Evolutionary conservation across 2,329 filamentous ascomycete genomes (phyloP).

Genomic region (Clonostachys rosea): DNA sequence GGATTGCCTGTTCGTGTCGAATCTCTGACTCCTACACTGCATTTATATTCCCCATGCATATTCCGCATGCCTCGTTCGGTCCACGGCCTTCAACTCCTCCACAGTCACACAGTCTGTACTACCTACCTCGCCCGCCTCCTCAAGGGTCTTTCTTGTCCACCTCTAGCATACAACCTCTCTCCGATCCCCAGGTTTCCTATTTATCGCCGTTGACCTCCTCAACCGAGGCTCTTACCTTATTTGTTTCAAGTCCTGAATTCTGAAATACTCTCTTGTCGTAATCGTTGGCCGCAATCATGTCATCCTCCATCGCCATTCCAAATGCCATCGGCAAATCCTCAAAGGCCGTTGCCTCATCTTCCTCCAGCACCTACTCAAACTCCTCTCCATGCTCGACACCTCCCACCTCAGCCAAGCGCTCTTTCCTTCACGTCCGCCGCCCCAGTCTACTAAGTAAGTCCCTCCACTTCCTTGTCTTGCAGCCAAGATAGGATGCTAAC

Average conservation of each 20-base stretch:
- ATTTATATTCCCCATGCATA: too few relatives aligned
- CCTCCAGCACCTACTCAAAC: conserved; percentile 34
- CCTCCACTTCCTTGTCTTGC: background rate
- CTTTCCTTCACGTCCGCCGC: conserved; percentile 48
- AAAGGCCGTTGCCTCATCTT: conserved; percentile 39
- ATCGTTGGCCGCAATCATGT: conserved; percentile 36
- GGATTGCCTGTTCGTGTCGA: too few relatives aligned
- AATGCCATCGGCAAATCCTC: conserved; percentile 28
- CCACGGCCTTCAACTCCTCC: too few relatives aligned
- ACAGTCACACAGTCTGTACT: too few relatives aligned
- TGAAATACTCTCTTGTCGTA: background rate
- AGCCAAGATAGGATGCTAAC: background rate
- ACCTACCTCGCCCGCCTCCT: too few relatives aligned
- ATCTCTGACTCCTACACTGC: too few relatives aligned
- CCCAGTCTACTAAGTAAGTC: conserved; percentile 57
- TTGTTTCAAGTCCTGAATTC: background rate
- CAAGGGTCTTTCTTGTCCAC: too few relatives aligned
- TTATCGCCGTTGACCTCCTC: too few relatives aligned
- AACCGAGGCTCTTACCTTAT: too few relatives aligned
- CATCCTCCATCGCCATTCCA: conserved; percentile 68
- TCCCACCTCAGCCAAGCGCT: conserved; percentile 46
- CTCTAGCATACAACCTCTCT: too few relatives aligned
- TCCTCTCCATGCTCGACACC: conserved; percentile 50
- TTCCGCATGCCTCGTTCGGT: too few relatives aligned
- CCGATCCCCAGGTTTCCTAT: too few relatives aligned